Base-by-base conservation (phyloP, 1,284 basidiomycete species). In the Fistulina hepatica region DNA sequence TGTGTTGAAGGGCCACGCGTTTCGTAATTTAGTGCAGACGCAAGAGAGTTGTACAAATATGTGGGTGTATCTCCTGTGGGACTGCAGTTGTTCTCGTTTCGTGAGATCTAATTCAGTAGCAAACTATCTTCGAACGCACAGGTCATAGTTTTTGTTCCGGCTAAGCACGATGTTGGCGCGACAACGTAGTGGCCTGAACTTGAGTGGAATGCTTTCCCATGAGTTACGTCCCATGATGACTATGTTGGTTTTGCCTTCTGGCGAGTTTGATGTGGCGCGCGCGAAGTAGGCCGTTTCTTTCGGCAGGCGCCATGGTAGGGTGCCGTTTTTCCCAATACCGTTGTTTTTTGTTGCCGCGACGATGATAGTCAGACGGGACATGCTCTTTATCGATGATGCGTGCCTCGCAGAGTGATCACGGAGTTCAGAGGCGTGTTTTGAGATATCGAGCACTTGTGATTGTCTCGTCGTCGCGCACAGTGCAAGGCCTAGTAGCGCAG, bases 191-290 rank as follows among this genome's bases (percentile, higher is more conserved):
- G 95, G 95, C 44, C 86, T 73, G 61, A 86, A 90, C 56, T 79
- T 86, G 6, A 55, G 49, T n/a, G 95, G 94, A 43, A 99, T 98
- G 55, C 88, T 90, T 58, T 95, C 89, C 95, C 95, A 99, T 13
- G 92, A 97, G 52, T 90, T 93, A 34, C 93, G 70, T 5, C 95
- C 95, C 95, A 99, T 98, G 42, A 98, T 65, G 24, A 97, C 81
- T 2, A 76, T 79, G 58, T 98, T 98, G 41, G 59, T 60, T 30
- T 52, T 56, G 10, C 63, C 68, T 42, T 69, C 61, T 16, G 75
- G 72, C 28, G 81, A 73, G 33, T 56, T 61, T 2, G 73, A 72
- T 4, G 90, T 93, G 41, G 78, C 79, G 33, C 72, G 70, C 13
- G 84, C 81, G 58, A 99, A 99, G 60, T 97, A 97, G 32, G 83